Percentiles rank a stretch among this genome's conserved stretches.
phyloP scores from a whole-genome alignment of 768 basidiomycete species.

The Harrya chromipes region DNA sequence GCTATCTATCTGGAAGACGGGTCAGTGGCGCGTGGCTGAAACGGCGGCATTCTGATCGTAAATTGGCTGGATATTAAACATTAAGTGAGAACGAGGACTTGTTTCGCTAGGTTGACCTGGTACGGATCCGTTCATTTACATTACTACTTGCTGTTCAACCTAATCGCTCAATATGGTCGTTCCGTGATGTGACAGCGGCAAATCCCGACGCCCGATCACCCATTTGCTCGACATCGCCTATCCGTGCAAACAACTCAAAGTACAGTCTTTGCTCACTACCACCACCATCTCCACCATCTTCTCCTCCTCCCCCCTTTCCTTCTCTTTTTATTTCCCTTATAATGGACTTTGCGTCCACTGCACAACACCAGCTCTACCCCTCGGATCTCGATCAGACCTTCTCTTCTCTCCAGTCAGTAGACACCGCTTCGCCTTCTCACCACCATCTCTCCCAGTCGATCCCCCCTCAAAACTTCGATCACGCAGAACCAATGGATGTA shows the following conservation, averaged over 20 bases:
- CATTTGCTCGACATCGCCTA: constrained; percentile 37
- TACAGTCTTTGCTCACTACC: constrained; percentile 37
- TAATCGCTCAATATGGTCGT: constrained; percentile 41
- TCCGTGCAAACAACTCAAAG: constrained; percentile 26
- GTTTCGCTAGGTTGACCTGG: constrained; percentile 14
- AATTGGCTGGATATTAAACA: constrained; percentile 1
- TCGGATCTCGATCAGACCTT: constrained; percentile 58
- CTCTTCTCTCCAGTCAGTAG: constrained; percentile 43
- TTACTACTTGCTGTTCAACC: constrained; percentile 3
- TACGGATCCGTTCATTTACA: constrained; percentile 26
- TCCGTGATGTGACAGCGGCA: constrained; percentile 44
- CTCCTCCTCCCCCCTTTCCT: constrained; percentile 29
- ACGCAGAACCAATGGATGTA: constrained; percentile 53
- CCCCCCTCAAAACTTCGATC: constrained; percentile 44
- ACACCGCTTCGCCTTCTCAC: constrained; percentile 36
- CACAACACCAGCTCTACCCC: constrained; percentile 45
- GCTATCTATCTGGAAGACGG: background rate
- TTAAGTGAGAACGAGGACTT: no score
- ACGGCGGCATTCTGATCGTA: constrained; percentile 17
- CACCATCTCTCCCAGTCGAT: constrained; percentile 34
- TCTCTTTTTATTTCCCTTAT: constrained; percentile 40
- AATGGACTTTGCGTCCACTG: constrained; percentile 50
- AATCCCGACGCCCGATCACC: constrained; percentile 58
- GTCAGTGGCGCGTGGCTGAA: constrained; percentile 20
- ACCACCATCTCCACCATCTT: constrained; percentile 24